A percentile compares a stretch with the other conserved stretches of the same genome.
phyloP scores from a whole-genome alignment of 2,329 filamentous ascomycete genomes.

The Beauveria medogensis region DNA sequence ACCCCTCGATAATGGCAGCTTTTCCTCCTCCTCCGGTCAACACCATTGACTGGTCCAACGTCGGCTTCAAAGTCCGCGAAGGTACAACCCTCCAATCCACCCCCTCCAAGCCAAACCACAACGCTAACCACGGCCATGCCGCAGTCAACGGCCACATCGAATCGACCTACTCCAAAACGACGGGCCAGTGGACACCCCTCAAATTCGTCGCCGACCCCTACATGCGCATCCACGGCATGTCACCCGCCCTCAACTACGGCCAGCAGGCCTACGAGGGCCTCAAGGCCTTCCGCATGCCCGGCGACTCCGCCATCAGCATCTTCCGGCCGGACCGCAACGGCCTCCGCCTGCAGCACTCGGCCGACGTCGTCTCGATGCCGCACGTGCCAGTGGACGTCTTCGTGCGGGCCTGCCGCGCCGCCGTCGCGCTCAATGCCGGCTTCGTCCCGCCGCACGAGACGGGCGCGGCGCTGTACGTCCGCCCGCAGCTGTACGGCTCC shows the following conservation, averaged over 20 bases:
- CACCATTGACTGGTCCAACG: conserved; percentile 86
- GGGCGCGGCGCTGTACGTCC: conserved; percentile 86
- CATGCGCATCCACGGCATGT: conserved; percentile 89
- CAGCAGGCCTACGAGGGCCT: conserved; percentile 98
- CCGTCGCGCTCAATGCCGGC: conserved; percentile 80
- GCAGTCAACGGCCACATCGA: conserved; percentile 90
- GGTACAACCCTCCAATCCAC: conserved; percentile 37
- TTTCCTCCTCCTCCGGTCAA: conserved; percentile 73
- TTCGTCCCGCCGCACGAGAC: conserved; percentile 86
- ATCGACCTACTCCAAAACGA: conserved; percentile 68
- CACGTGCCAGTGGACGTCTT: conserved; percentile 70
- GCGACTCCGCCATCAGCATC: conserved; percentile 62
- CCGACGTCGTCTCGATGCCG: conserved; percentile 75
- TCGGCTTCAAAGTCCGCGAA: conserved; percentile 89
- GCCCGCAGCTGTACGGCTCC: conserved; percentile 80
- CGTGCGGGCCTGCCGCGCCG: conserved; percentile 65
- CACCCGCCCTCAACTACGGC: conserved; percentile 90
- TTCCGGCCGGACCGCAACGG: conserved; percentile 88
- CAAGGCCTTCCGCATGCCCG: conserved; percentile 81
- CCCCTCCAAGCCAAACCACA: too few species aligned
- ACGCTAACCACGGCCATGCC: too few species aligned
- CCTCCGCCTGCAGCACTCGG: conserved; percentile 73
- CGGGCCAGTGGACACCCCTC: conserved; percentile 69
- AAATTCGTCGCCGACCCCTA: conserved; percentile 75
- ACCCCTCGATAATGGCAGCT: conserved; percentile 27